Conservation (phyloP, 2,329 filamentous ascomycete genomes). For the Aureobasidium pullulans region DNA sequence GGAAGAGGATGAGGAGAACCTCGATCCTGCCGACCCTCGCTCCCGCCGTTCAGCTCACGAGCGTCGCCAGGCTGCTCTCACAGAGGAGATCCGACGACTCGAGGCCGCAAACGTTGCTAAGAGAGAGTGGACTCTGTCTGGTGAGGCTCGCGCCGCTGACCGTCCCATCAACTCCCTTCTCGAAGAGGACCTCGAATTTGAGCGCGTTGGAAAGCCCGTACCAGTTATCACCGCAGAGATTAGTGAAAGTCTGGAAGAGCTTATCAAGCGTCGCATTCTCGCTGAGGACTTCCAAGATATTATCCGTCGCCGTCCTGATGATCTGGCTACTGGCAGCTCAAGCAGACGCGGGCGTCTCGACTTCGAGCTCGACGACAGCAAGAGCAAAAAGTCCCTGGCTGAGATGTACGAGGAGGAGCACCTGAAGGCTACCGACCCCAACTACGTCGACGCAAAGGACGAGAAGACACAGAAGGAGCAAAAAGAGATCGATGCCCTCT, state of each 20-base stretch:
- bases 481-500: conserved; percentile 71
- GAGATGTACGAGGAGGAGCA: conserved; percentile 95
- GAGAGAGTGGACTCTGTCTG: conserved; percentile 81
- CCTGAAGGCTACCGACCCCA: conserved; percentile 64
- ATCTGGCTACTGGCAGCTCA: conserved; percentile 53
- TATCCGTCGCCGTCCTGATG: conserved; percentile 69
- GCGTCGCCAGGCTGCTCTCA: conserved; percentile 74
- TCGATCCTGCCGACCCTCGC: conserved; percentile 61
- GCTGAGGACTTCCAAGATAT: conserved; percentile 90
- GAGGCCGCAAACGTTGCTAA: conserved; percentile 86
- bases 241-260: conserved; percentile 81
- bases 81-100: conserved; percentile 82
- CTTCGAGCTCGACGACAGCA: conserved; percentile 77
- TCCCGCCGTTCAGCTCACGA: conserved; percentile 80
- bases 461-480: conserved; percentile 73
- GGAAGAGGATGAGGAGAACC: conserved; percentile 50
- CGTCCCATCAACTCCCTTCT: conserved; percentile 86
- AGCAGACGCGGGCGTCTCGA: conserved; percentile 57
- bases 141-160: conserved; percentile 76
- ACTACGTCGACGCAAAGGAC: conserved; percentile 72
- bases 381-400: conserved; percentile 78
- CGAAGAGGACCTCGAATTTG: conserved; percentile 92
- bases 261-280: conserved; percentile 90
- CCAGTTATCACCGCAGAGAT: conserved; percentile 89
- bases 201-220: conserved; percentile 88